A percentile compares a stretch with the other conserved stretches of the same genome.
These are phyloP conservation scores for Niveomyces coronatus DNA, from an alignment of 2,329 filamentous ascomycete species.

Conservation along the genomic window DNA sequence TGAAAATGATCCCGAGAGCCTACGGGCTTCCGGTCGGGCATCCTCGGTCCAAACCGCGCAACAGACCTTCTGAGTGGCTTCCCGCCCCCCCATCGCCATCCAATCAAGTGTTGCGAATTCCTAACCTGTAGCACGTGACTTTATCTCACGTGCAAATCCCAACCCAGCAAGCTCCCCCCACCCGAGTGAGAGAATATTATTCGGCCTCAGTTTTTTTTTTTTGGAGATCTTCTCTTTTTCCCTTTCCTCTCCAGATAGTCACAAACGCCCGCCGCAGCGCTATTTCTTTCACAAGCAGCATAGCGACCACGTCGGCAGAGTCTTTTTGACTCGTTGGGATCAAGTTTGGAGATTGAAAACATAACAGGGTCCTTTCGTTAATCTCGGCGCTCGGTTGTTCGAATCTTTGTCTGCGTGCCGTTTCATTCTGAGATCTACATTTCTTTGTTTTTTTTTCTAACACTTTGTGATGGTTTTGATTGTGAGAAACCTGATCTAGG, in stretches of 20 bases:
- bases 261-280: conserved; percentile 32
- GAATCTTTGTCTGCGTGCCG: conserved; percentile 36
- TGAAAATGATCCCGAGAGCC: no score
- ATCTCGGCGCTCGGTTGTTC: conserved; percentile 42
- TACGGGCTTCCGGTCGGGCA: no score
- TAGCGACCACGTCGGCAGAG: conserved; percentile 21
- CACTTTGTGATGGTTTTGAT: not conserved
- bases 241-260: conserved; percentile 38
- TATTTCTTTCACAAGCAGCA: conserved; percentile 18
- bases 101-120: conserved; percentile 30
- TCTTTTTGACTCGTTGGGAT: conserved; percentile 25
- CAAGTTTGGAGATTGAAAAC: conserved; percentile 39
- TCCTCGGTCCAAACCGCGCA: conserved; percentile 33
- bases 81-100: no score
- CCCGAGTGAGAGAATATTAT: not conserved
- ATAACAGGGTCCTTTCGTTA: conserved; percentile 46
- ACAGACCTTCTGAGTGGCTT: no score
- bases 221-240: conserved; percentile 19
- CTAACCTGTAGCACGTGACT: conserved; percentile 25
- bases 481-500: not conserved
- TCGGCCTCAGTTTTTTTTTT: not conserved
- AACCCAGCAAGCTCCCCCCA: not conserved
- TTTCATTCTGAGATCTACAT: conserved; percentile 53
- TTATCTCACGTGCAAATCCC: conserved; percentile 5
- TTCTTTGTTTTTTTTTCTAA: conserved; percentile 11